Percentiles rank a stretch among this genome's conserved stretches.
These are phyloP conservation scores for Neckera pumila DNA, from an alignment of 225 moss, liverwort and hornwort genomes.

Conservation along the genomic window DNA sequence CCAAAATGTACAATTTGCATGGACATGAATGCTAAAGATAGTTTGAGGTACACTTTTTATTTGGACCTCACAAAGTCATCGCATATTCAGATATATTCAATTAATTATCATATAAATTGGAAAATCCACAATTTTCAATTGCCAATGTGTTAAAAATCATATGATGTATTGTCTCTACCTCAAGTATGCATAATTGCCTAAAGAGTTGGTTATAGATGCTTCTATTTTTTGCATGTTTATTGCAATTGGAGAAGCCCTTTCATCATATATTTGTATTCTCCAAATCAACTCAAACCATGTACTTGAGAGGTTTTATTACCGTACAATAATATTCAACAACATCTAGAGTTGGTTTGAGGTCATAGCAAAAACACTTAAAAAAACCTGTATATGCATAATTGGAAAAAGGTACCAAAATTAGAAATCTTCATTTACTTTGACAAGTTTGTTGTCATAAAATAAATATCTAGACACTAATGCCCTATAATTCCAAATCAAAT, in stretches of 20 bases:
- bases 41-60: neutral
- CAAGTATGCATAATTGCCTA: neutral
- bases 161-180: too few species aligned
- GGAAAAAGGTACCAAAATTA: neutral
- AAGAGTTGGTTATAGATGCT: neutral
- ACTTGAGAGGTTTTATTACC: neutral
- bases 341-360: neutral
- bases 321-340: neutral
- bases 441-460: neutral
- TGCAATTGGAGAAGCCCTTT: neutral
- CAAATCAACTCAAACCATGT: neutral
- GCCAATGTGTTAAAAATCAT: neutral
- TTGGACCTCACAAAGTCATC: neutral
- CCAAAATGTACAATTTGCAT: neutral
- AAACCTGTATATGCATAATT: neutral
- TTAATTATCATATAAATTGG: neutral
- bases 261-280: neutral
- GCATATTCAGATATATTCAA: neutral
- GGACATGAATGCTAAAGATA: neutral
- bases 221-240: neutral
- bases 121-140: neutral
- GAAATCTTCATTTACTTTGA: neutral
- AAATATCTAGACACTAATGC: neutral
- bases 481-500: neutral
- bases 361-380: neutral